Evolutionary conservation across 2,329 filamentous ascomycete genomes (phyloP).

Genomic region (Fusarium algeriense): DNA sequence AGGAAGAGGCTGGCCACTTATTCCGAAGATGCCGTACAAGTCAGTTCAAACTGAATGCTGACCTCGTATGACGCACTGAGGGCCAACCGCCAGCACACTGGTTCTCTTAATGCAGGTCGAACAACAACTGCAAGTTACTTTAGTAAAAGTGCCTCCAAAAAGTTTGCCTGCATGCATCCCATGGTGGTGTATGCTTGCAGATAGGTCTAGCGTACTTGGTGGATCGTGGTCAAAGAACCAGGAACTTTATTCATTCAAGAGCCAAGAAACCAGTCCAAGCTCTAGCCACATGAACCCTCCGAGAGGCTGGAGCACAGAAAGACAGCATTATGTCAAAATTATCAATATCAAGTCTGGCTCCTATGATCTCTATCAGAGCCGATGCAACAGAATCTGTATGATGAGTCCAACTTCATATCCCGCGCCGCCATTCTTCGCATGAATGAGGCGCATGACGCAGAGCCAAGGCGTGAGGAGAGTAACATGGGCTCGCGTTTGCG

Average conservation of each 20-base stretch:
- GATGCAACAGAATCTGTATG: neutral
- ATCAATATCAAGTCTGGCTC: constrained; percentile 3
- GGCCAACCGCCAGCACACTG: constrained; percentile 8
- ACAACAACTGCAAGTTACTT: neutral
- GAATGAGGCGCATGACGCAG: constrained; percentile 13
- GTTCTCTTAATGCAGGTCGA: constrained; percentile 3
- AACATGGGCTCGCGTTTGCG: constrained; percentile 22
- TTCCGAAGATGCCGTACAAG: constrained; percentile 36
- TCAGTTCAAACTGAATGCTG: constrained; percentile 19
- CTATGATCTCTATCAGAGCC: neutral
- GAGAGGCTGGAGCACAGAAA: constrained; percentile 3
- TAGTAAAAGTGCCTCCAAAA: constrained; percentile 5
- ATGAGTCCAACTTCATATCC: constrained; percentile 4
- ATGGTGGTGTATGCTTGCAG: constrained; percentile 33
- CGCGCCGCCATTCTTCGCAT: constrained; percentile 2
- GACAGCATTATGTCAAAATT: neutral
- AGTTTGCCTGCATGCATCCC: constrained; percentile 21
- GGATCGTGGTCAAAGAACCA: constrained; percentile 19
- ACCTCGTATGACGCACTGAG: constrained; percentile 32
- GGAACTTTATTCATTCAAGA: constrained; percentile 4
- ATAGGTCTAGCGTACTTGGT: constrained; percentile 11
- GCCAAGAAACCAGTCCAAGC: constrained; percentile 29
- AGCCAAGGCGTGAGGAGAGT: constrained; percentile 13
- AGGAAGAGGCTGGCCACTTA: constrained; percentile 10
- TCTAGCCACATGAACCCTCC: constrained; percentile 14